Conservation (phyloP, 208 protist species). For the Acanthamoeba lenticulata region DNA sequence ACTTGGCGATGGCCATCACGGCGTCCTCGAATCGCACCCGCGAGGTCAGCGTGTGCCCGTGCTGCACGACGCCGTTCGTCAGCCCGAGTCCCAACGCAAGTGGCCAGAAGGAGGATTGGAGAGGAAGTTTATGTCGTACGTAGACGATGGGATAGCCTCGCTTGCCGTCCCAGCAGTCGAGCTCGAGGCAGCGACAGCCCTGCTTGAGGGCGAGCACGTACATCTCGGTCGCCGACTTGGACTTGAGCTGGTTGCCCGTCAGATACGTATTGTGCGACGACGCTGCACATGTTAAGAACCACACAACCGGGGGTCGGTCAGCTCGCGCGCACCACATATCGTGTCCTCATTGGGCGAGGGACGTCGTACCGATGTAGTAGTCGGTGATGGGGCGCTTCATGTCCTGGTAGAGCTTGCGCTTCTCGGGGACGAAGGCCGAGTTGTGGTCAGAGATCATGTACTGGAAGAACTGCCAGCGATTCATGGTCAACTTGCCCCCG, state of each 20-base stretch:
- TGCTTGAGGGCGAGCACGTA: constrained; percentile 79
- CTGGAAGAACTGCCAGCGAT: constrained; percentile 43
- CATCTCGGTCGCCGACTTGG: constrained; percentile 81
- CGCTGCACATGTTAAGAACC: background rate
- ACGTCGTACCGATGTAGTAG: constrained; percentile 85
- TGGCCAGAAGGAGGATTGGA: background rate
- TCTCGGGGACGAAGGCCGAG: constrained; percentile 67
- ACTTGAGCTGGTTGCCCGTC: constrained; percentile 92
- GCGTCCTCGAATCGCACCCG: constrained; percentile 88
- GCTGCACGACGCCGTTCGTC: constrained; percentile 59
- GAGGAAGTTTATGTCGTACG: background rate
- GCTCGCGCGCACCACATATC: constrained; percentile 87
- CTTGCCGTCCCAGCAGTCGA: constrained; percentile 91
- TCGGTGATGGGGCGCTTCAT: constrained; percentile 59
- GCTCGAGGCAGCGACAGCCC: constrained; percentile 86
- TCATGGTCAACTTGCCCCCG: background rate
- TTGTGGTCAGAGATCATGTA: constrained; percentile 70
- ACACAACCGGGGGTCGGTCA: constrained; percentile 92
- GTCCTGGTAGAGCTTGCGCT: constrained; percentile 73
- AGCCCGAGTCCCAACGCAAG: too few relatives aligned
- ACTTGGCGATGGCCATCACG: constrained; percentile 77
- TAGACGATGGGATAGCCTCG: constrained; percentile 88
- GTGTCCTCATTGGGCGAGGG: background rate
- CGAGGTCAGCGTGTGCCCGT: constrained; percentile 88
- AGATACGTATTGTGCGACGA: constrained; percentile 97